Evolutionary conservation across 1,139 yeast genomes (phyloP).

Genomic region (Pneumocystis wakefieldiae): DNA sequence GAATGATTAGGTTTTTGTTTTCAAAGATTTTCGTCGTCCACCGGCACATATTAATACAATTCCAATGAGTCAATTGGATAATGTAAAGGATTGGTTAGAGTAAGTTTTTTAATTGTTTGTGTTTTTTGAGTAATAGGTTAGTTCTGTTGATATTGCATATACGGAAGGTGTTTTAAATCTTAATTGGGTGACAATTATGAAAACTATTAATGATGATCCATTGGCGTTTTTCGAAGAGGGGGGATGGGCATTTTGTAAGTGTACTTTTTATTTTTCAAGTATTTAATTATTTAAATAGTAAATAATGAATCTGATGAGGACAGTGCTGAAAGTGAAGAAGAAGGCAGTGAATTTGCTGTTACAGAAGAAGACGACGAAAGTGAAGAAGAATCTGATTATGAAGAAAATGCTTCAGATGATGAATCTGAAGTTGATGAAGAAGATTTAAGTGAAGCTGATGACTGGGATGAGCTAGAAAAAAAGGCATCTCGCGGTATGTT

Average conservation of each 20-base stretch:
- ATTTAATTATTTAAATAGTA: slow-evolving; percentile 32
- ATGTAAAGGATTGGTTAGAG: slow-evolving; percentile 88
- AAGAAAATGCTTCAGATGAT: slow-evolving; percentile 19
- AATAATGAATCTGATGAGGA: slow-evolving; percentile 13
- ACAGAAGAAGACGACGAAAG: slow-evolving; percentile 58
- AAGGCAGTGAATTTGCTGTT: slow-evolving; percentile 41
- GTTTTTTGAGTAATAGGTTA: not conserved
- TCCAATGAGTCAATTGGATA: slow-evolving; percentile 83
- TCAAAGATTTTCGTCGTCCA: slow-evolving; percentile 74
- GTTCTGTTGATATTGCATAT: slow-evolving; percentile 57
- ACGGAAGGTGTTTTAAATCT: slow-evolving; percentile 91
- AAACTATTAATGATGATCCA: slow-evolving; percentile 82
- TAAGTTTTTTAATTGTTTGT: slow-evolving; percentile 35
- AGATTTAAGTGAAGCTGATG: slow-evolving; percentile 24
- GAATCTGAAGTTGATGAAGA: slow-evolving; percentile 19
- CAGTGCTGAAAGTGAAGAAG: slow-evolving; percentile 24
- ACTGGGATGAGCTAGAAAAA: slow-evolving; percentile 27
- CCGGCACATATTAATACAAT: slow-evolving; percentile 89
- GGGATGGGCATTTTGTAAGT: slow-evolving; percentile 79
- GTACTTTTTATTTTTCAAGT: slow-evolving; percentile 36
- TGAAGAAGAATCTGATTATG: slow-evolving; percentile 45
- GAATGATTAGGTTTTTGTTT: slow-evolving; percentile 39
- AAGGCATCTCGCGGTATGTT: slow-evolving; percentile 17
- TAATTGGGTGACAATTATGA: slow-evolving; percentile 94
- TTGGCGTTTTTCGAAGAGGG: slow-evolving; percentile 84